Evolutionary conservation across 331 rosid genomes (phyloP).

Genomic region (Ulmus americana): DNA sequence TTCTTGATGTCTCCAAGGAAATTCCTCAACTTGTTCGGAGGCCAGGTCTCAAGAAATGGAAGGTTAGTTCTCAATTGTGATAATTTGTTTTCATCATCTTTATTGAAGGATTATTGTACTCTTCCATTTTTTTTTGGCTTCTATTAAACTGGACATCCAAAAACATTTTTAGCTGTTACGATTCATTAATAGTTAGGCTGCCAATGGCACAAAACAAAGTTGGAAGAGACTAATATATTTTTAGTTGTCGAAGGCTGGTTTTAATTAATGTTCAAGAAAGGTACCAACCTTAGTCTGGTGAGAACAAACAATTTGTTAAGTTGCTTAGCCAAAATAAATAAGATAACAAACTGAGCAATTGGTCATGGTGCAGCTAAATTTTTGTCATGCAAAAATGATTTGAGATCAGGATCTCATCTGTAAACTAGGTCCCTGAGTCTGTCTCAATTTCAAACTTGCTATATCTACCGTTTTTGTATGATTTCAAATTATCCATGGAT

Average conservation of each 20-base stretch:
- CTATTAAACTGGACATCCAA: not conserved
- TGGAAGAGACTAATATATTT: not conserved
- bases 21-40: slow-evolving; percentile 70
- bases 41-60: slow-evolving; percentile 87
- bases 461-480: not conserved
- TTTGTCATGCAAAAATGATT: not conserved
- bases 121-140: not conserved
- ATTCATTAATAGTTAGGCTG: not conserved
- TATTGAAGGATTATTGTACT: not conserved
- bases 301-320: not conserved
- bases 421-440: not conserved
- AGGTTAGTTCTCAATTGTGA: slow-evolving; percentile 35
- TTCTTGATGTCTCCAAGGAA: slow-evolving; percentile 77
- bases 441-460: too few relatives aligned
- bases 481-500: slow-evolving; percentile 15
- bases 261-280: not conserved
- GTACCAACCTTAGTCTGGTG: not conserved
- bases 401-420: not conserved
- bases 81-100: not conserved
- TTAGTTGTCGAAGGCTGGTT: not conserved
- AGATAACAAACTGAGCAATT: not conserved
- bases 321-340: not conserved
- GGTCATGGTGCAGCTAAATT: not conserved
- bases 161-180: not conserved
- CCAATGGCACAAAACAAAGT: not conserved